A percentile compares a stretch with the other conserved stretches of the same genome.
These are phyloP conservation scores for Cladosporium halotolerans DNA, from an alignment of 2,329 filamentous ascomycete genomes.

Conservation along the genomic window DNA sequence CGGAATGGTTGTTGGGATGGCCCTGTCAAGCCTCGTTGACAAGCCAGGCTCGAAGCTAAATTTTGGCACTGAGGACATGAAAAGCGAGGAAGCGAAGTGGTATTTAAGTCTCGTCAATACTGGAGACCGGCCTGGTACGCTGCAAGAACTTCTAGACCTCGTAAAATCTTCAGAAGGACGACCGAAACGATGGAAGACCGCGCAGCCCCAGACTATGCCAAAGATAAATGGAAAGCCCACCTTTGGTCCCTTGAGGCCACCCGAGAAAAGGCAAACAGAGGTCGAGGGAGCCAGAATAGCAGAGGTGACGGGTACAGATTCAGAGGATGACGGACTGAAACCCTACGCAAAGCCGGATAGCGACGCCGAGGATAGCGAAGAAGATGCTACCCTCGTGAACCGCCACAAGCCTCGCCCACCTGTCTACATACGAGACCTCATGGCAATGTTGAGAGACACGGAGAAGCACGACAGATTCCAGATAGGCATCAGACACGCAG, in stretches of 20 bases:
- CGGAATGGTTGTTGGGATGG: slow-evolving; percentile 81
- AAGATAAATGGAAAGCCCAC: slow-evolving; percentile 25
- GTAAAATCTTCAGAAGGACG: slow-evolving; percentile 1
- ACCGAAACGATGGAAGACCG: not conserved
- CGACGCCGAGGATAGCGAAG: slow-evolving; percentile 85
- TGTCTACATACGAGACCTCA: slow-evolving; percentile 84
- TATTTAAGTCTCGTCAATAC: slow-evolving; percentile 62
- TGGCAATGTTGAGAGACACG: slow-evolving; percentile 69
- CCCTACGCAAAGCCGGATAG: slow-evolving; percentile 82
- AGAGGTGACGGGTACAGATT: slow-evolving; percentile 28
- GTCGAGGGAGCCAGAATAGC: slow-evolving; percentile 28
- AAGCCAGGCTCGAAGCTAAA: slow-evolving; percentile 64
- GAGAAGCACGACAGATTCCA: slow-evolving; percentile 82
- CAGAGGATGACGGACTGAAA: slow-evolving; percentile 57
- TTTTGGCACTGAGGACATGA: slow-evolving; percentile 76
- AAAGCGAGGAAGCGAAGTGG: slow-evolving; percentile 65
- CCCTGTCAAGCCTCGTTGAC: slow-evolving; percentile 59
- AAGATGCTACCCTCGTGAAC: slow-evolving; percentile 81
- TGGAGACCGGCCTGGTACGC: slow-evolving; percentile 56
- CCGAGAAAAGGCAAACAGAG: slow-evolving; percentile 22
- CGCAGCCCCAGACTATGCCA: slow-evolving; percentile 13
- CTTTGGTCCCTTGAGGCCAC: slow-evolving; percentile 27
- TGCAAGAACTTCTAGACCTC: slow-evolving; percentile 44
- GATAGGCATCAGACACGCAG: slow-evolving; percentile 69
- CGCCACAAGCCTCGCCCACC: slow-evolving; percentile 77